Conservation (phyloP, 805 yeast species). For the Candida berthetii region DNA sequence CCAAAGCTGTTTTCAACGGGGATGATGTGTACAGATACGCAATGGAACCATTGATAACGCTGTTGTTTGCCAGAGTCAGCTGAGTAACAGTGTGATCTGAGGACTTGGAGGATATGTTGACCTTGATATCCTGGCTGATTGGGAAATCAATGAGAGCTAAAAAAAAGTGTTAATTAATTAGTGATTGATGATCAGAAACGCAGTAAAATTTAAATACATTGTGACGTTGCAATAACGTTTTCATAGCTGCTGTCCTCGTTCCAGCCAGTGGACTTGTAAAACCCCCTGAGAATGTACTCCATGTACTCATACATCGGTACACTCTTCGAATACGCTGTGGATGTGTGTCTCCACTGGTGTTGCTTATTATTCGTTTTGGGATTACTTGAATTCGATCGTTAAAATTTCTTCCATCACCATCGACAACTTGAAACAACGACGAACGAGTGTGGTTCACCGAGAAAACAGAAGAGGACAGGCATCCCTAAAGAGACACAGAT, state of each 20-base stretch:
- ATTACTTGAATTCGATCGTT: too few relatives aligned
- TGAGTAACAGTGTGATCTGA: constrained; percentile 68
- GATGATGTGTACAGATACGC: constrained; percentile 73
- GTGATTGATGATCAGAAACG: not conserved
- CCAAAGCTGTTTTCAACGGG: constrained; percentile 43
- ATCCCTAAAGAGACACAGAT: too few relatives aligned
- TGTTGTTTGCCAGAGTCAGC: constrained; percentile 58
- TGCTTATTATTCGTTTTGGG: too few relatives aligned
- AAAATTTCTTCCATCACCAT: too few relatives aligned
- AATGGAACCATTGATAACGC: constrained; percentile 70
- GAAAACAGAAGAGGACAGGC: too few relatives aligned
- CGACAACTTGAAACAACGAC: too few relatives aligned
- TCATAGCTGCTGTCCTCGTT: constrained; percentile 72
- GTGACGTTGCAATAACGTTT: constrained; percentile 66
- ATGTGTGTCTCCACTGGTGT: not conserved
- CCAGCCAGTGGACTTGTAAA: constrained; percentile 70
- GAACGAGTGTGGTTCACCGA: too few relatives aligned
- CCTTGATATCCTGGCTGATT: constrained; percentile 58
- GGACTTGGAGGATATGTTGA: constrained; percentile 66
- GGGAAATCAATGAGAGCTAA: constrained; percentile 59
- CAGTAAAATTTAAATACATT: too few relatives aligned
- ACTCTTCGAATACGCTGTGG: not conserved
- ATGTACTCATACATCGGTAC: constrained; percentile 66
- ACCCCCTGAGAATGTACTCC: constrained; percentile 78
- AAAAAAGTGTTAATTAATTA: constrained; percentile 18